phyloP scores from a whole-genome alignment of 2,329 filamentous ascomycete genomes.

The Paecilomyces niveus region DNA sequence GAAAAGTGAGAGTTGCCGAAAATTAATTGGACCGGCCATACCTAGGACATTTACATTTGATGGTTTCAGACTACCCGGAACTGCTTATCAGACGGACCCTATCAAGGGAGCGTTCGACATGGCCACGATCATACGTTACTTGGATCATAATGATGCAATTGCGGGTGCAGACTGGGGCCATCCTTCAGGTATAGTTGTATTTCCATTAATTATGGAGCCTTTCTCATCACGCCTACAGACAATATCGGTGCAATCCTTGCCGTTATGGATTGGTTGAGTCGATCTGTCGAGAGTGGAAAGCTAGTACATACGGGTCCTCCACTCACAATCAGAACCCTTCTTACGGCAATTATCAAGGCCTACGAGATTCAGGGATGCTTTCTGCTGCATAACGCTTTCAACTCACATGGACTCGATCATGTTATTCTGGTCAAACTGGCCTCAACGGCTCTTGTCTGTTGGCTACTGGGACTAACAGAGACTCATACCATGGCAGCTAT shows the following conservation, averaged over 20 bases:
- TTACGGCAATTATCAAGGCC: conserved; percentile 23
- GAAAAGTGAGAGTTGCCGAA: too few relatives aligned
- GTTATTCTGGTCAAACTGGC: conserved; percentile 29
- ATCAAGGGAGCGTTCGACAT: too few relatives aligned
- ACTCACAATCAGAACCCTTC: conserved; percentile 18
- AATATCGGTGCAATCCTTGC: conserved; percentile 26
- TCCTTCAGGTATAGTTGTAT: conserved; percentile 17
- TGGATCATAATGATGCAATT: conserved; percentile 4
- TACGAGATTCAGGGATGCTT: conserved; percentile 31
- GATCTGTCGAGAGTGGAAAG: background rate
- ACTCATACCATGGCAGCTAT: conserved; percentile 20
- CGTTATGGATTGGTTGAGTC: conserved; percentile 17
- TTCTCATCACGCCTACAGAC: conserved; percentile 10
- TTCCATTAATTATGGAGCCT: background rate
- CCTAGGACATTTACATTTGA: too few relatives aligned
- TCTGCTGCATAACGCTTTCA: conserved; percentile 23
- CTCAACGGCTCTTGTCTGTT: conserved; percentile 25
- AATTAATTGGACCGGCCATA: too few relatives aligned
- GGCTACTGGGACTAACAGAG: conserved; percentile 21
- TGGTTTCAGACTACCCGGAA: too few relatives aligned
- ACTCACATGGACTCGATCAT: conserved; percentile 26
- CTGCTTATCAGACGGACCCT: too few relatives aligned
- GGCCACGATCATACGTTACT: too few relatives aligned
- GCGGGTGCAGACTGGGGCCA: conserved; percentile 31
- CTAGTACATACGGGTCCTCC: background rate